Base-by-base conservation (phyloP, 1,284 basidiomycete genomes). In the Leccinum glutinopallens region DNA sequence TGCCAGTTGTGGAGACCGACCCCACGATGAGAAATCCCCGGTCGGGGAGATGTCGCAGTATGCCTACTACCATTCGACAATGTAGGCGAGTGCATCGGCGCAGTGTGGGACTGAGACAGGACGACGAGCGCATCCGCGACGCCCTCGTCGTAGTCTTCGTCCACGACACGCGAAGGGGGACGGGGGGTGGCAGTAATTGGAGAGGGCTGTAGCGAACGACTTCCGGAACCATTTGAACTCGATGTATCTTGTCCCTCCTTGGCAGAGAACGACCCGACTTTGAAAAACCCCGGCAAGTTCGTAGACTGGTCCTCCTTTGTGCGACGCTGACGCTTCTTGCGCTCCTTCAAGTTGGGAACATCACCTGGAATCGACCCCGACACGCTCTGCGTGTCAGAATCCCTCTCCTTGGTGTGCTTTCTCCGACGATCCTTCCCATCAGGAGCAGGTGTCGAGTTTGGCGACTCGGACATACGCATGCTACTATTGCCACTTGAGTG, bases 101-200 rank as follows among this genome's bases (percentile, higher is more conserved):
- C 78, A 71, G 66, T 65, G 59, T 64, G 75, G 67, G 77, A 80
- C 68, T 68, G 76, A 71, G 81, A 67, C 22, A 90, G 79, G 12
- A 81, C 84, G 72, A 94, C 88, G 46, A 94, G 78, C 0, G 88
- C 83, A 68, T 90, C 90, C 4, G 87, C 87, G 43, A 88, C 87
- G 62, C 86, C 87, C 72, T 91, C 91, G 66, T 93, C 92, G 67
- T 93, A 93, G 70, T 94, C 89, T 67, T 94, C 92, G 69, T 94
- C 92, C 17, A 93, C 83, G 2, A 84, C 78, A 15, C 92, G 81
- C 15, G 84, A 79, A 7, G 88, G 89, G 19, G 84, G 83, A 8
- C 83, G 80, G 22, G 87, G 82, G 1, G 82, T 82, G 15, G 80
- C 83, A 64, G 80, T 84, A 6, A 84, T 89, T 3, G 90, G 90